Base-by-base conservation (phyloP, 2,329 filamentous ascomycete genomes). In the Colletotrichum magnum region DNA sequence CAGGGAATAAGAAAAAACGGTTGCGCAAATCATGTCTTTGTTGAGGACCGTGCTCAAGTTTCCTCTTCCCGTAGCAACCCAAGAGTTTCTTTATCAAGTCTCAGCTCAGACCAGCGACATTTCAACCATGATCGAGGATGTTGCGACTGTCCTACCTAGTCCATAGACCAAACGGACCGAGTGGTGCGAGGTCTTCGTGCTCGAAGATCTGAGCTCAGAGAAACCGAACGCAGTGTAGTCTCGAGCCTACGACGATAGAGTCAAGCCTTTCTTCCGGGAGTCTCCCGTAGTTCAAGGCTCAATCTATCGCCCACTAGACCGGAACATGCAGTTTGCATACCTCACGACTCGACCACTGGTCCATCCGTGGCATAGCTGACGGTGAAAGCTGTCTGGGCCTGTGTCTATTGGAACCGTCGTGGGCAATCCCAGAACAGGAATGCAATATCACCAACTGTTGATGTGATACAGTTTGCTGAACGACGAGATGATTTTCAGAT, bases 381-480 rank as follows among this genome's bases (percentile, higher is more conserved):
- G 32, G 9, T 4, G 10, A 10, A 6, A 36, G 32, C 7, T 36
- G 32, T 36, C 9, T 36, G 7, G 7, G 32, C 5, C 10, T 43
- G 41, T 3, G 41, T n/a, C 10, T 43, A 13, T 43, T 10, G 6
- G 41, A 43, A 36, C 7, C 32, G 32, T 10, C 32, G 10, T 43
- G 13, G 13, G 13, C 41, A 43, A 43, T 43, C 2, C 39, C 5
- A 12, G 16, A 48, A 56, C 9, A 13, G 10, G 21, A n/a, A 18
- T 48, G 16, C 47, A 5, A 12, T 50, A 6, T 18, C 47, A 4
- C 21, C 18, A 18, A 13, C 5, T 21, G 10, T 51, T 43, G 61
- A 58, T 52, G n/a, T 36, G 9, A 24, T 6, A 18, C 56, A 58
- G 45, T 68, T 53, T 68, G 45, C 65, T 24, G 47, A 58, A 63